phyloP scores from a whole-genome alignment of 345 rosid species.

The Eucalyptus regnans region DNA sequence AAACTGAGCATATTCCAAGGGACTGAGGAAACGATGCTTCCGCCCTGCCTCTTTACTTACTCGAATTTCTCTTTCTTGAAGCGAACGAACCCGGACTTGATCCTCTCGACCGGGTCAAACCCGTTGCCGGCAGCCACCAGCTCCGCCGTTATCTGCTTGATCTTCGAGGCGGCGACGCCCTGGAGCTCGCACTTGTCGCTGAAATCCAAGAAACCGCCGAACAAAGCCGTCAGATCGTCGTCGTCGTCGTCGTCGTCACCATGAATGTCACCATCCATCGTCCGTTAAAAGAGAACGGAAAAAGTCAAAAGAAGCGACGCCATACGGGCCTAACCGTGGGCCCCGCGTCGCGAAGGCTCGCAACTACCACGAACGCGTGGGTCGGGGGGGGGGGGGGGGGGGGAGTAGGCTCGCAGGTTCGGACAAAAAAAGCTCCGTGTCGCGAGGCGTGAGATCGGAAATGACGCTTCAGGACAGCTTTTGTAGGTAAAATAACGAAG shows the following conservation, averaged over 20 bases:
- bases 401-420: neutral
- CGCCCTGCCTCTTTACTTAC: conserved; percentile 21
- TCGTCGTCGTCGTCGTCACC: too few relatives aligned
- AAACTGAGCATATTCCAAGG: neutral
- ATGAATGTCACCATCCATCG: neutral
- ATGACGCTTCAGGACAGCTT: neutral
- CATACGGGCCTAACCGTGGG: neutral
- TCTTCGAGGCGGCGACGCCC: conserved; percentile 68
- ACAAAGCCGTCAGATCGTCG: neutral
- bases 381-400: neutral
- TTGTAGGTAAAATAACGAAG: neutral
- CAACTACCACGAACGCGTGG: neutral
- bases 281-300: neutral
- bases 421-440: neutral
- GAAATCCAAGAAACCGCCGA: neutral
- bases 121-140: conserved; percentile 29
- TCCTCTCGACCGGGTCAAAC: conserved; percentile 41
- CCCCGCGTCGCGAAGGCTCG: neutral
- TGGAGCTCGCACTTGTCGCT: conserved; percentile 62
- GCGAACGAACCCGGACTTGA: conserved; percentile 60
- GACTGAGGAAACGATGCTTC: neutral
- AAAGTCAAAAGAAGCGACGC: neutral
- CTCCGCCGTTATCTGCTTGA: conserved; percentile 71
- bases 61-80: conserved; percentile 72
- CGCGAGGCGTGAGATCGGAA: neutral